phyloP scores from a whole-genome alignment of 768 basidiomycete genomes.

The Sarcodon aspratus region DNA sequence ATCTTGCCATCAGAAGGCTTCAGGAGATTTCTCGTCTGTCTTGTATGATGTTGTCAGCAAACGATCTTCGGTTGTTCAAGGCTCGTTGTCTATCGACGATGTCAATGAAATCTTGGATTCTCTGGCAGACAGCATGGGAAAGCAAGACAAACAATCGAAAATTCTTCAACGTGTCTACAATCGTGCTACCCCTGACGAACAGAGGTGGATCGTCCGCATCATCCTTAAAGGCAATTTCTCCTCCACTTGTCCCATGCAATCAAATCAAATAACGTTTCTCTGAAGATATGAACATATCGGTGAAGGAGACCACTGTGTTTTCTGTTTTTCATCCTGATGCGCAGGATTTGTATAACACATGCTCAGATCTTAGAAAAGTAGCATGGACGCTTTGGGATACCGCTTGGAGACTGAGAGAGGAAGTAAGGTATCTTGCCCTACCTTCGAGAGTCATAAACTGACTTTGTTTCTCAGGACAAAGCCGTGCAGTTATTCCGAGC shows the following conservation, averaged over 20 bases:
- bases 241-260: neutral
- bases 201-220: conserved; percentile 93
- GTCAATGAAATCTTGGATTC: conserved; percentile 77
- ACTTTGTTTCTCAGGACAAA: conserved; percentile 49
- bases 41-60: conserved; percentile 80
- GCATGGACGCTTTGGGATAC: conserved; percentile 84
- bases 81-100: conserved; percentile 69
- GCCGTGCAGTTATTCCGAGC: conserved; percentile 70
- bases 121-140: conserved; percentile 57
- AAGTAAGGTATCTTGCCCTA: conserved; percentile 25
- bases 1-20: conserved; percentile 35
- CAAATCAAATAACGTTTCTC: neutral
- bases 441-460: neutral
- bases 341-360: conserved; percentile 89
- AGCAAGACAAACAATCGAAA: conserved; percentile 66
- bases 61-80: conserved; percentile 69
- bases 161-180: conserved; percentile 72
- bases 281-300: conserved; percentile 84
- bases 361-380: conserved; percentile 91
- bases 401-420: conserved; percentile 46
- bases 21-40: conserved; percentile 84
- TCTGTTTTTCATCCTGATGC: conserved; percentile 91
- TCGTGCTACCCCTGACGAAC: conserved; percentile 74
- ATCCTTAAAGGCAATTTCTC: conserved; percentile 71
- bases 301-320: conserved; percentile 91